Conservation (phyloP, 192 early-diverging fungal genomes). For the Podochytrium sp. region DNA sequence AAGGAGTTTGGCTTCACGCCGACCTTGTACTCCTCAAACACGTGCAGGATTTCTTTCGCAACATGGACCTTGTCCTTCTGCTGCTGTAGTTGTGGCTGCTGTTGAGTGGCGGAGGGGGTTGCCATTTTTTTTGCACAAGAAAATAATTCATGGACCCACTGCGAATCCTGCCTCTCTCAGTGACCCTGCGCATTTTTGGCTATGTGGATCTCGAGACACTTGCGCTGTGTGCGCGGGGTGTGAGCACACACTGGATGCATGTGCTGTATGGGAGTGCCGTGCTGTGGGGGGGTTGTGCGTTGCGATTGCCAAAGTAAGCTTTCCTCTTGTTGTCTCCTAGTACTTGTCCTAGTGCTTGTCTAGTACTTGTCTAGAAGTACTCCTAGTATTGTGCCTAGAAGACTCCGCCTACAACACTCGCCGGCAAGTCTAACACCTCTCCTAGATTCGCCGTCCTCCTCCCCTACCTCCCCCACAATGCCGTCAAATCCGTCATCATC, state of each 20-base stretch:
- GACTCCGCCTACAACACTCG: neutral
- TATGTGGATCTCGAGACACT: neutral
- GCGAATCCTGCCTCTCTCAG: too few relatives aligned
- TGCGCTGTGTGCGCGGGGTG: constrained; percentile 6
- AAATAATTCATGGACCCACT: too few relatives aligned
- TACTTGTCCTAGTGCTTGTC: neutral
- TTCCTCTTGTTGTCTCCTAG: too few relatives aligned
- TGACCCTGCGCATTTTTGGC: neutral
- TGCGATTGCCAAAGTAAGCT: too few relatives aligned
- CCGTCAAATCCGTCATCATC: neutral
- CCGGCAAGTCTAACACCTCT: neutral
- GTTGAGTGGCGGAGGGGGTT: neutral
- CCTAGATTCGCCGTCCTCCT: constrained; percentile 4
- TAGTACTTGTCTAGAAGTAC: neutral
- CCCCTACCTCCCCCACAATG: constrained; percentile 12
- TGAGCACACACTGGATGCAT: constrained; percentile 4
- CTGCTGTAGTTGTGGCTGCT: too few relatives aligned
- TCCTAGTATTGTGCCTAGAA: neutral
- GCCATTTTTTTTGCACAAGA: too few relatives aligned
- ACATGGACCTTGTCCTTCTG: constrained; percentile 23
- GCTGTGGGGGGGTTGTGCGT: neutral
- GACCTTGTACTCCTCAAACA: constrained; percentile 30
- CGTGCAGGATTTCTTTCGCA: constrained; percentile 26
- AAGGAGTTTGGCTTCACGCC: constrained; percentile 29
- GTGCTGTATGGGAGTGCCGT: neutral